Conservation (phyloP, 2,329 filamentous ascomycete species). For the Tolypocladium tropicale region DNA sequence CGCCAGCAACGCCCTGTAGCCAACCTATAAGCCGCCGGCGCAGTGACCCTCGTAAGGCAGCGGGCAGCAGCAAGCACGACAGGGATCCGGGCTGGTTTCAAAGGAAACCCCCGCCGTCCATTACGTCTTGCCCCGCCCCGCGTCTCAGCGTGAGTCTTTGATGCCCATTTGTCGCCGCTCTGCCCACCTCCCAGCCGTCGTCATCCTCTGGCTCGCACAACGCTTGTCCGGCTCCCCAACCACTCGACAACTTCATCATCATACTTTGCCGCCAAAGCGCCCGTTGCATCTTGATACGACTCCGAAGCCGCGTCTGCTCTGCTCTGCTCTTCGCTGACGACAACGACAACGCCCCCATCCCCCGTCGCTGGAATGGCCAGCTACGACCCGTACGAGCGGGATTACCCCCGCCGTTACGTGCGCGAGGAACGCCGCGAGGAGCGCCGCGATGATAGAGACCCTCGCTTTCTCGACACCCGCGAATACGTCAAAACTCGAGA, state of each 20-base stretch:
- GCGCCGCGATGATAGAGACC: constrained; percentile 38
- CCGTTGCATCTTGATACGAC: not conserved
- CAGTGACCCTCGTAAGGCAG: too few species aligned
- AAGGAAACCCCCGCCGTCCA: not conserved
- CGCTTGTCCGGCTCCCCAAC: not conserved
- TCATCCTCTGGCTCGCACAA: not conserved
- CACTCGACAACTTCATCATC: not conserved
- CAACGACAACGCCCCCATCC: too few species aligned
- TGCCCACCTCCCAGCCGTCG: not conserved
- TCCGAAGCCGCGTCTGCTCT: not conserved
- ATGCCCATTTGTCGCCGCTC: not conserved
- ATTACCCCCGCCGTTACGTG: constrained; percentile 40
- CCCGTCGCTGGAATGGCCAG: constrained; percentile 21
- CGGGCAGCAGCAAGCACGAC: not conserved
- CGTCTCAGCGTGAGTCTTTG: not conserved
- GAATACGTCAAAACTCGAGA: constrained; percentile 41
- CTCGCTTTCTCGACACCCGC: constrained; percentile 42
- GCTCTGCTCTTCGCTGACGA: too few species aligned
- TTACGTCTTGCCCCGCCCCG: not conserved
- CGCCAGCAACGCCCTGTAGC: too few species aligned
- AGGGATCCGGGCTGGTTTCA: not conserved
- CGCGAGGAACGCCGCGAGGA: constrained; percentile 46
- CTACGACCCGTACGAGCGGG: constrained; percentile 46
- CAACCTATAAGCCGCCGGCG: too few species aligned
- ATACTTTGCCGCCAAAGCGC: not conserved